phyloP scores from a whole-genome alignment of 2,329 filamentous ascomycete genomes.

The Fusarium annulatum region DNA sequence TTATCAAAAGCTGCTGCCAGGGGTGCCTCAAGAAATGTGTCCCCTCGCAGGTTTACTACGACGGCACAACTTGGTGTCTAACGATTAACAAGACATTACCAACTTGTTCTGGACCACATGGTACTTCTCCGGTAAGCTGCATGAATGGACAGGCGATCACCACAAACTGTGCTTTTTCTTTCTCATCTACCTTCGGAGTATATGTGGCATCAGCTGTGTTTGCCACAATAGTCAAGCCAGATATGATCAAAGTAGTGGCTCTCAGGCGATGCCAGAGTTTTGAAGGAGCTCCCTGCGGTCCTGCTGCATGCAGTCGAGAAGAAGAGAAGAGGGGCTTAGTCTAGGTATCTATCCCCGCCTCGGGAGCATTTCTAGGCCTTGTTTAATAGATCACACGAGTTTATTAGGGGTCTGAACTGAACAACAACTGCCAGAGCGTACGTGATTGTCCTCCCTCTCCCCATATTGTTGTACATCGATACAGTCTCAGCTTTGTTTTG shows the following conservation, averaged over 20 bases:
- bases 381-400: constrained; percentile 9
- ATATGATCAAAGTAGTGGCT: neutral
- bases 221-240: neutral
- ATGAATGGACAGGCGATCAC: neutral
- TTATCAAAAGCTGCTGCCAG: constrained; percentile 29
- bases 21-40: constrained; percentile 6
- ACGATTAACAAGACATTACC: neutral
- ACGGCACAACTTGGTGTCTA: constrained; percentile 4
- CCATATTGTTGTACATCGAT: neutral
- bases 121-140: neutral
- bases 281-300: neutral
- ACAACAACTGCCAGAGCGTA: neutral
- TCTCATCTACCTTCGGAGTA: neutral
- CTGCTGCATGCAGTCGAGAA: neutral
- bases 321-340: neutral
- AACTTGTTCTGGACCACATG: neutral
- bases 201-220: neutral
- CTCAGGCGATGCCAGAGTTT: neutral
- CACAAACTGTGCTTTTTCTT: neutral
- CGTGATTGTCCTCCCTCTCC: neutral
- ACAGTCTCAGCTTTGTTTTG: neutral
- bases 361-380: constrained; percentile 15
- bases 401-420: neutral
- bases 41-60: constrained; percentile 10
- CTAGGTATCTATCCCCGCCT: neutral